These are phyloP conservation scores for Bimuria novae-zelandiae DNA, from an alignment of 2,329 filamentous ascomycete genomes.

Conservation along the genomic window DNA sequence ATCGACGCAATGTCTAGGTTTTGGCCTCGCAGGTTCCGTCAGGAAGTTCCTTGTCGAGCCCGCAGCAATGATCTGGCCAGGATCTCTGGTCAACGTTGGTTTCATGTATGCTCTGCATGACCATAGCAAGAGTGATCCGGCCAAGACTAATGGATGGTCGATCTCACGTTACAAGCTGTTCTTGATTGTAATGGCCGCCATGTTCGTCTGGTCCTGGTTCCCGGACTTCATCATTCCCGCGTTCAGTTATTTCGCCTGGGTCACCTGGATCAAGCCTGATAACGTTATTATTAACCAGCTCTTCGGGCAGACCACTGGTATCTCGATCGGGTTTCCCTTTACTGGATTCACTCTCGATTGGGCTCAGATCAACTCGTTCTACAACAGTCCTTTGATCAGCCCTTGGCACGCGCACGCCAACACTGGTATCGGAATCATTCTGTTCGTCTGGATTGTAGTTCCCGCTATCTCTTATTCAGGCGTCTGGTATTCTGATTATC, in stretches of 20 bases:
- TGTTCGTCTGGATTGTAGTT: conserved; percentile 25
- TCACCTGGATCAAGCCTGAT: conserved; percentile 86
- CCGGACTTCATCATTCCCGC: conserved; percentile 82
- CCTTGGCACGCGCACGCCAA: background rate
- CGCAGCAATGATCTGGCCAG: conserved; percentile 33
- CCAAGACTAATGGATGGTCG: conserved; percentile 56
- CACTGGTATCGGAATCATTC: background rate
- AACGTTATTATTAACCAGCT: conserved; percentile 71
- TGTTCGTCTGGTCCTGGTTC: conserved; percentile 82
- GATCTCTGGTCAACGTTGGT: conserved; percentile 24
- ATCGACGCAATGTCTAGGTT: conserved; percentile 27
- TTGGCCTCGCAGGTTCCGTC: conserved; percentile 29
- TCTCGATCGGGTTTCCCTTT: conserved; percentile 80
- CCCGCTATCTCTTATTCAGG: conserved; percentile 66
- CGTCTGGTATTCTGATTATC: conserved; percentile 77
- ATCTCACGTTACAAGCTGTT: conserved; percentile 87
- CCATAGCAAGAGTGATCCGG: conserved; percentile 16
- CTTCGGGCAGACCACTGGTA: conserved; percentile 64
- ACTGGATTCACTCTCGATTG: conserved; percentile 90
- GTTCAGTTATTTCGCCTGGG: conserved; percentile 84
- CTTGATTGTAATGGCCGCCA: conserved; percentile 69
- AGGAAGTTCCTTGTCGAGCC: conserved; percentile 29
- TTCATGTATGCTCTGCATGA: conserved; percentile 33
- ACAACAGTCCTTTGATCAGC: conserved; percentile 3
- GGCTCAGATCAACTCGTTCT: conserved; percentile 86